Evolutionary conservation across 2,329 filamentous ascomycete genomes (phyloP).

Genomic region (Ascochyta pisi): DNA sequence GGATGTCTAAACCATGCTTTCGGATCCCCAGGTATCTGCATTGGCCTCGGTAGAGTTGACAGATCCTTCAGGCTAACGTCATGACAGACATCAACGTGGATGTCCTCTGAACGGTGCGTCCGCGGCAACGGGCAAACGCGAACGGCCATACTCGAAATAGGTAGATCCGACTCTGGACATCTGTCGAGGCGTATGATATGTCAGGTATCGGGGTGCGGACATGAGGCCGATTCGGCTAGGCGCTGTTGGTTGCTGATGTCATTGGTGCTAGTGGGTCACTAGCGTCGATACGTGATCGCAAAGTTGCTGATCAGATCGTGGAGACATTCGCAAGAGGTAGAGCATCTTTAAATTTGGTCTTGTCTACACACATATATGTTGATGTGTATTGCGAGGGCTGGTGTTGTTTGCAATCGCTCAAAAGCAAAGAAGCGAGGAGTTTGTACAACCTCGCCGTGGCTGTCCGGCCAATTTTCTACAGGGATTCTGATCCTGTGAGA

Average conservation of each 20-base stretch:
- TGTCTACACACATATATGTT: neutral
- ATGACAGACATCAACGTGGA: slow-evolving; percentile 8
- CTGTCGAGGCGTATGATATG: slow-evolving; percentile 8
- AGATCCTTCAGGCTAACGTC: slow-evolving; percentile 15
- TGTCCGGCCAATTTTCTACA: neutral
- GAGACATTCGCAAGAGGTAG: neutral
- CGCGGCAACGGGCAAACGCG: slow-evolving; percentile 3
- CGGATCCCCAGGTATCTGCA: slow-evolving; percentile 7
- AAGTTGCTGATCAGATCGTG: slow-evolving; percentile 8
- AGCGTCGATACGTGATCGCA: slow-evolving; percentile 10
- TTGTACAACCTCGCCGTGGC: neutral
- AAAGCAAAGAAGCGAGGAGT: neutral
- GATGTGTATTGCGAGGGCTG: no score
- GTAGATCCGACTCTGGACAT: neutral
- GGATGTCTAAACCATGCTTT: slow-evolving; percentile 1
- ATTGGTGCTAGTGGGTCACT: slow-evolving; percentile 5
- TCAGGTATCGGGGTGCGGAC: slow-evolving; percentile 17
- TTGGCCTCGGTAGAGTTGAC: neutral
- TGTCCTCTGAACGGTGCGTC: neutral
- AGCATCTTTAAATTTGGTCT: neutral
- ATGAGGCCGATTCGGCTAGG: slow-evolving; percentile 5
- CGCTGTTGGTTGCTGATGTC: slow-evolving; percentile 8
- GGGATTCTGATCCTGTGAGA: slow-evolving; percentile 10
- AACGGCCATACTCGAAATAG: slow-evolving; percentile 1
- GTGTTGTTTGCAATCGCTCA: neutral